These are phyloP conservation scores for Pyrus communis DNA, from an alignment of 306 rosid genomes.

Conservation along the genomic window DNA sequence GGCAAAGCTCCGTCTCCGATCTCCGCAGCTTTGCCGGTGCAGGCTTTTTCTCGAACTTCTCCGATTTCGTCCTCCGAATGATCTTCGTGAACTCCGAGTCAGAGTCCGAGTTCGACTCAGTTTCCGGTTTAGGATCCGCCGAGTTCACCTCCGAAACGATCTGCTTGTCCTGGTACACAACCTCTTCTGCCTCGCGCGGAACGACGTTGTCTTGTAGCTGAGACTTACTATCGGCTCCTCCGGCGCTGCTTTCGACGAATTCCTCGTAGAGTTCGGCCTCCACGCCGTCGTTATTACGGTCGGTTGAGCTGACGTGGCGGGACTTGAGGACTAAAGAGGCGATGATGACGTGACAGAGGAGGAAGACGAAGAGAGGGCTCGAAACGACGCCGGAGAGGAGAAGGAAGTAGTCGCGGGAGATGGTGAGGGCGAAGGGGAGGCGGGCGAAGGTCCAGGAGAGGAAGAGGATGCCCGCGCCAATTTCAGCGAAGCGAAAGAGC, in stretches of 20 bases:
- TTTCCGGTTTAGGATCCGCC: background rate
- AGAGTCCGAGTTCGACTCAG: background rate
- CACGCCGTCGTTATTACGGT: background rate
- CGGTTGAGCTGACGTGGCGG: slow-evolving; percentile 6
- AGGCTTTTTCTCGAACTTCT: slow-evolving; percentile 11
- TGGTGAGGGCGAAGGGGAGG: slow-evolving; percentile 42
- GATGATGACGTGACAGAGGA: slow-evolving; percentile 59
- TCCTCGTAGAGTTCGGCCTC: slow-evolving; percentile 22
- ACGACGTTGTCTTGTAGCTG: background rate
- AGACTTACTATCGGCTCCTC: background rate
- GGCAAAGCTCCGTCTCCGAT: slow-evolving; percentile 46
- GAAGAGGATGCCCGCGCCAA: slow-evolving; percentile 29
- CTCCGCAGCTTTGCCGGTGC: slow-evolving; percentile 26
- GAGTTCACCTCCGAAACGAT: slow-evolving; percentile 27
- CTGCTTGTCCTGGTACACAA: slow-evolving; percentile 47
- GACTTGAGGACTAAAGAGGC: slow-evolving; percentile 51
- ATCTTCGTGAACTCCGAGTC: slow-evolving; percentile 12
- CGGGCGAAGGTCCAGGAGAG: slow-evolving; percentile 51
- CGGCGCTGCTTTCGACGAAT: slow-evolving; percentile 4
- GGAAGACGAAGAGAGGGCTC: slow-evolving; percentile 62
- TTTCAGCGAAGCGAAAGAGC: slow-evolving; percentile 38
- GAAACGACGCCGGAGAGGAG: slow-evolving; percentile 26
- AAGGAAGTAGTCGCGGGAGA: slow-evolving; percentile 37
- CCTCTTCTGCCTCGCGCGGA: slow-evolving; percentile 1
- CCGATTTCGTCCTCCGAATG: slow-evolving; percentile 39